Base-by-base conservation (phyloP, 441 rosid genomes). In the Lepidium campestre region DNA sequence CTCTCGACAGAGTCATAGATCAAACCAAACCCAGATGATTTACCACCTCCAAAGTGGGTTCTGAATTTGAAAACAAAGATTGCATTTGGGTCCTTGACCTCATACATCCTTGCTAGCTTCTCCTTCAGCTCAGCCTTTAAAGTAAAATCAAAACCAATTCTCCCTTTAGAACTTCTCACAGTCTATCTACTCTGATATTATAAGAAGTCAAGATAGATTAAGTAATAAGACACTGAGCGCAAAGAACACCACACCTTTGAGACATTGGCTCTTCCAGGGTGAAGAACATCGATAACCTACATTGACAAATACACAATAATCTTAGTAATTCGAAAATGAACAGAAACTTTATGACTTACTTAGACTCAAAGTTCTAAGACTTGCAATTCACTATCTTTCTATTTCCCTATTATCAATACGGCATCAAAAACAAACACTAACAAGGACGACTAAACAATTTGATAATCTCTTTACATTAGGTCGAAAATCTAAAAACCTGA, bases 21-120 rank as follows among this genome's bases (percentile, higher is more conserved):
- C 85, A 93, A 78, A 19, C 97, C 98, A 48, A 90, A 93, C 0
- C 98, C 97, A 0, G 97, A 87, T 9, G 97, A 93, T 67, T 93
- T 93, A 9, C 98, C 97, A 67, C 98, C 98, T 49, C 98, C 98
- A 77, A 93, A 90, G 65, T 87, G 91, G 35, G 98, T 93, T 75
- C 96, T 79, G 79, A 93, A 93, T 78, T 90, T 87, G 79, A 90
- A 93, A 10, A 88, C 96, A 36, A 93, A 93, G 78, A 93, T 93
- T 0, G 97, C 74, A 62, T 90, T 88, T 1, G 94, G 76, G 66
- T 90, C 97, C 75, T 88, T 93, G 15, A 90, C 97, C 22, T 86
- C 98, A 11, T 93, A 90, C 85, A 93, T 80, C 64, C 77, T 80
- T 13, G 83, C 72, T 47, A 93, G 76, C 83, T 90, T 93, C 81